Evolutionary conservation across 169 alveolate genomes (phyloP), one percentile per base, ranked within the genome.

Genomic region (Plasmodium adleri): DNA sequence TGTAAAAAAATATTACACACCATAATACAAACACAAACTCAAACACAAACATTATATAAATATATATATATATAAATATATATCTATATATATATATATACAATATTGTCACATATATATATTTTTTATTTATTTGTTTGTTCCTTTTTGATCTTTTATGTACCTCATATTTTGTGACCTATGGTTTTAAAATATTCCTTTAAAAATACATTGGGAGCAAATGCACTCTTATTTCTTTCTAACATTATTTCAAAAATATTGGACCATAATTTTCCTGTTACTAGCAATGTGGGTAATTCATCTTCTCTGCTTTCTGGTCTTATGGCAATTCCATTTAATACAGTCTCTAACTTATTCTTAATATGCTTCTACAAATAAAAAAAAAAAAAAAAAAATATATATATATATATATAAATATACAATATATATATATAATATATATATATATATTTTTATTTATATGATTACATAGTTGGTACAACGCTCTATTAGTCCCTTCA

Each of bases 241-340:
- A 80, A 47, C 58, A 20, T 80, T 32, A 85, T 85, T 85, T 85
- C 75, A 64, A 85, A 85, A n/a, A 85, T 56, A 26, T 85, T 85
- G 45, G 92, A 49, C 92, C 92, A 85, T 3, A 43, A 13, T 52
- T 85, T 85, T 6, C 92, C 92, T 17, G 92, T 71, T 15, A 85
- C 92, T 2, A 71, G 32, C 22, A 85, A 54, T 17, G 32, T 70
- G 0, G 92, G 92, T 8, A 58, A 12, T 9, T 5, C 20, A 8
- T 49, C 59, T 26, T 43, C 15, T 8, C 9, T 70, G 28, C 49
- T 66, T n/a, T 32, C 20, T 0, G 83, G 73, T 13, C 68, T 60
- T 10, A 80, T 80, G 13, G 90, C 90, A 20, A 85, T 71, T n/a
- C 92, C 92, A 13, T 85, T 85, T 1, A 71, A 50, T 10, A 80